A percentile compares a stretch with the other conserved stretches of the same genome.
Evolutionary conservation across 2,329 filamentous ascomycete genomes (phyloP).

Genomic region (Phoma sp.): DNA sequence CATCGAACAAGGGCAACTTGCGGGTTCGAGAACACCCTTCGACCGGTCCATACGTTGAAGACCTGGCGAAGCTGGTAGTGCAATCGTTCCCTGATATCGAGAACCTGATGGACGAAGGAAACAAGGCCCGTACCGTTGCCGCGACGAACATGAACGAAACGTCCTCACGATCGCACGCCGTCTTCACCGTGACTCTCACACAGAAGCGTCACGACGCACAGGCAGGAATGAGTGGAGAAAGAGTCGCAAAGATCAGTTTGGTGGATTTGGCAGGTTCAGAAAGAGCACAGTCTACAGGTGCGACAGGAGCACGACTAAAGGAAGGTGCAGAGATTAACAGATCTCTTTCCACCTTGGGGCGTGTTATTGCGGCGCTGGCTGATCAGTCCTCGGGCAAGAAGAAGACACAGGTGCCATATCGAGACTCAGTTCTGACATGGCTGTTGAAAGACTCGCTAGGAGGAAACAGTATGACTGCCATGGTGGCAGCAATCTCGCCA

Average conservation of each 20-base stretch:
- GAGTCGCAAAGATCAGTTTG: constrained; percentile 96
- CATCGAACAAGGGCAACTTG: constrained; percentile 91
- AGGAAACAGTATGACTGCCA: constrained; percentile 98
- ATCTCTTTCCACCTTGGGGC: constrained; percentile 92
- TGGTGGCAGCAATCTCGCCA: constrained; percentile 98
- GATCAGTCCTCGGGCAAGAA: constrained; percentile 88
- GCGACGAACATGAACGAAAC: constrained; percentile 99
- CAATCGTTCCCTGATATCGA: constrained; percentile 95
- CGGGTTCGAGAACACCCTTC: constrained; percentile 98
- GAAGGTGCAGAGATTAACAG: constrained; percentile 99
- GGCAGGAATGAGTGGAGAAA: constrained; percentile 96
- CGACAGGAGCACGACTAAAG: constrained; percentile 91
- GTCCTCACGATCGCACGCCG: constrained; percentile 95
- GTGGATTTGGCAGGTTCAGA: constrained; percentile 98
- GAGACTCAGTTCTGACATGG: constrained; percentile 97
- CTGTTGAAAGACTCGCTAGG: constrained; percentile 94
- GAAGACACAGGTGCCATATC: constrained; percentile 85
- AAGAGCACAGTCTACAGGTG: constrained; percentile 94
- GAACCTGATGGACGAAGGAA: constrained; percentile 97
- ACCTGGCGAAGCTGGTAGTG: constrained; percentile 93
- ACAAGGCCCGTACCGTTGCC: constrained; percentile 96
- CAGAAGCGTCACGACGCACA: constrained; percentile 91
- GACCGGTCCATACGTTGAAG: constrained; percentile 96
- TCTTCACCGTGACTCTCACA: constrained; percentile 94
- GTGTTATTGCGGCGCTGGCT: constrained; percentile 94